Conservation (phyloP, 129 eudicot genomes). For the Solidago caesia region DNA sequence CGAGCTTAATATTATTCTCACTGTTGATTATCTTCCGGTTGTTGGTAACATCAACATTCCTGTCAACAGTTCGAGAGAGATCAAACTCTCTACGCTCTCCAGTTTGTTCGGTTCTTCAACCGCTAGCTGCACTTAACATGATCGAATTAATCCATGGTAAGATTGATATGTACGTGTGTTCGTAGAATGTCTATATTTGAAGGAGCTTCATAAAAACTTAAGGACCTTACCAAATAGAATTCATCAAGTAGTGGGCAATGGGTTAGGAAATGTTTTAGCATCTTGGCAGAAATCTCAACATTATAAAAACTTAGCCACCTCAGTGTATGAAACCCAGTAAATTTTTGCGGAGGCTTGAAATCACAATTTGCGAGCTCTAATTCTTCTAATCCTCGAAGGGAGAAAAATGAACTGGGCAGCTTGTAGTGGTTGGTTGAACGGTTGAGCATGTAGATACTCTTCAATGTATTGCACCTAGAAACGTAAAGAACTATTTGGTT, state of each 20-base stretch:
- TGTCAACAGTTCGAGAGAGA: conserved; percentile 57
- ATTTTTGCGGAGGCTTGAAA: conserved; percentile 12
- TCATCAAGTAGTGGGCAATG: conserved; percentile 23
- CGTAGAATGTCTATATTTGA: neutral
- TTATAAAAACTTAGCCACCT: neutral
- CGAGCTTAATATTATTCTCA: conserved; percentile 44
- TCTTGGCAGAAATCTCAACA: conserved; percentile 5
- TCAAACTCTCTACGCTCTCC: conserved; percentile 67
- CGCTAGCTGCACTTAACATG: no score
- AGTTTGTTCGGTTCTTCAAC: conserved; percentile 32
- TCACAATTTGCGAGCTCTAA: conserved; percentile 16
- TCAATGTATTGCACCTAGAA: conserved; percentile 9
- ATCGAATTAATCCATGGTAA: no score
- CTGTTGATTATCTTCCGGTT: conserved; percentile 74
- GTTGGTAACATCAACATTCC: conserved; percentile 71
- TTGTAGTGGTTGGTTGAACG: neutral
- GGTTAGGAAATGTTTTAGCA: conserved; percentile 19
- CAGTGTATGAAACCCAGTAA: conserved; percentile 24
- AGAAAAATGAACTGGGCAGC: conserved; percentile 23
- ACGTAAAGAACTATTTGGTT: conserved; percentile 12
- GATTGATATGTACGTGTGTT: neutral
- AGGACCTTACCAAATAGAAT: conserved; percentile 5
- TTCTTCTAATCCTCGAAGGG: conserved; percentile 1
- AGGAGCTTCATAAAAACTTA: neutral
- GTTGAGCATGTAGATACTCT: conserved; percentile 2